Evolutionary conservation across 805 yeast genomes (phyloP).

Genomic region (Ogataea polymorpha): DNA sequence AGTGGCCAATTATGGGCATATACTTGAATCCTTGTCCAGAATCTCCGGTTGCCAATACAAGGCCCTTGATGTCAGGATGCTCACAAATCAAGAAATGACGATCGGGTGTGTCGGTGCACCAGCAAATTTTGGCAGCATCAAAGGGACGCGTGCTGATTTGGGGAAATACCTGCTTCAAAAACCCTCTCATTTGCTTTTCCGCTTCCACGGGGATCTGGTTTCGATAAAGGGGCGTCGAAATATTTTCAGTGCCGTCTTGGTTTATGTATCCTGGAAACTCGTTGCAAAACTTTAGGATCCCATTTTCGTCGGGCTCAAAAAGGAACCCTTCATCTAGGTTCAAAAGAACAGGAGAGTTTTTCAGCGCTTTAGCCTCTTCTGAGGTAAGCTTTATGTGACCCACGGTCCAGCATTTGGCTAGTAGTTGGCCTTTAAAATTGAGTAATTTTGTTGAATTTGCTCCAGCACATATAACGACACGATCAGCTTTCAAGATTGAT

Average conservation of each 20-base stretch:
- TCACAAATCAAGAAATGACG: slow-evolving; percentile 38
- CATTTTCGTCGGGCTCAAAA: slow-evolving; percentile 38
- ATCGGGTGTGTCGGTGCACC: slow-evolving; percentile 40
- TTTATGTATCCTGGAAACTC: slow-evolving; percentile 40
- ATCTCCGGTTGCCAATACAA: slow-evolving; percentile 44
- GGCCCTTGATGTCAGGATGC: slow-evolving; percentile 31
- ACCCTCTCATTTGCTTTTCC: slow-evolving; percentile 31
- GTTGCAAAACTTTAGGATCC: slow-evolving; percentile 38
- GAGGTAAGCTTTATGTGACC: slow-evolving; percentile 38
- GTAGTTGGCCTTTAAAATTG: slow-evolving; percentile 35
- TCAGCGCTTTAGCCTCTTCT: slow-evolving; percentile 32
- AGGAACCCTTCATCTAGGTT: slow-evolving; percentile 40
- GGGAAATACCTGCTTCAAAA: slow-evolving; percentile 34
- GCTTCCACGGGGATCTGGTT: slow-evolving; percentile 33
- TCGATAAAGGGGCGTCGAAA: slow-evolving; percentile 29
- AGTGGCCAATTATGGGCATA: slow-evolving; percentile 43
- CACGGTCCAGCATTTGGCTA: slow-evolving; percentile 41
- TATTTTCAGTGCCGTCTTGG: slow-evolving; percentile 3
- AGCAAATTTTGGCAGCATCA: slow-evolving; percentile 33
- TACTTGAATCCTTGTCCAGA: slow-evolving; percentile 46
- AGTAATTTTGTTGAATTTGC: slow-evolving; percentile 36
- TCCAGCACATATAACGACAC: slow-evolving; percentile 37
- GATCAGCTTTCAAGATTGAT: slow-evolving; percentile 23
- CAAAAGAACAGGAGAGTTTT: slow-evolving; percentile 36
- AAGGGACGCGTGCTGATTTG: slow-evolving; percentile 30